Conservation (phyloP, 2,329 filamentous ascomycete genomes). For the Setomelanomma holmii region DNA sequence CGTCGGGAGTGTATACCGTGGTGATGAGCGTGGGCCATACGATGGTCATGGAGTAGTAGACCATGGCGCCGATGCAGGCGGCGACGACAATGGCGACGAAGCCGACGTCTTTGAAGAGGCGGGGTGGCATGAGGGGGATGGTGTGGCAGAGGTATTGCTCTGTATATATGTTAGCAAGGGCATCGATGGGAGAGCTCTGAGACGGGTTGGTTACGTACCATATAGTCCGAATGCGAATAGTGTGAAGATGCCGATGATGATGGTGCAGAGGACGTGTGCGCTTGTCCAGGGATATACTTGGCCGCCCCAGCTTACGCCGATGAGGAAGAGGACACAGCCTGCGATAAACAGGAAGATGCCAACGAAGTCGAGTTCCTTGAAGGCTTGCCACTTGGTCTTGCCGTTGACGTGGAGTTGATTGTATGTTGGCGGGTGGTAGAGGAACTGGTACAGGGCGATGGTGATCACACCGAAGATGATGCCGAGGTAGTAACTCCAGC, state of each 20-base stretch:
- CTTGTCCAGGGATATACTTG: slow-evolving; percentile 14
- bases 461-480: slow-evolving; percentile 54
- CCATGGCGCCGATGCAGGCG: slow-evolving; percentile 33
- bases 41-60: slow-evolving; percentile 36
- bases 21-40: slow-evolving; percentile 42
- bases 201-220: slow-evolving; percentile 15
- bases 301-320: slow-evolving; percentile 55
- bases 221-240: slow-evolving; percentile 20
- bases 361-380: slow-evolving; percentile 51
- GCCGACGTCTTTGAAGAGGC: slow-evolving; percentile 38
- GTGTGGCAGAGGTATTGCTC: slow-evolving; percentile 25
- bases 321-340: slow-evolving; percentile 51
- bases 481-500: slow-evolving; percentile 60
- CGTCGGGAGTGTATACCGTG: slow-evolving; percentile 29
- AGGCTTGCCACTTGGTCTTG: slow-evolving; percentile 24
- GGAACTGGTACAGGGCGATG: slow-evolving; percentile 52
- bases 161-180: background rate
- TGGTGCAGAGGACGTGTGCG: slow-evolving; percentile 1
- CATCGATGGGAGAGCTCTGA: background rate
- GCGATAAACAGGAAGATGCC: slow-evolving; percentile 53
- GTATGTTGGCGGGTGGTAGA: slow-evolving; percentile 56
- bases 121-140: slow-evolving; percentile 35
- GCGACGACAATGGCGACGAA: slow-evolving; percentile 30
- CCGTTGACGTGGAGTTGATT: slow-evolving; percentile 46
- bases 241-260: slow-evolving; percentile 28